Percentiles rank a stretch among this genome's conserved stretches.
These are phyloP conservation scores for Oryza coarctata DNA, from an alignment of 176 grass and related monocot genomes.

Conservation along the genomic window DNA sequence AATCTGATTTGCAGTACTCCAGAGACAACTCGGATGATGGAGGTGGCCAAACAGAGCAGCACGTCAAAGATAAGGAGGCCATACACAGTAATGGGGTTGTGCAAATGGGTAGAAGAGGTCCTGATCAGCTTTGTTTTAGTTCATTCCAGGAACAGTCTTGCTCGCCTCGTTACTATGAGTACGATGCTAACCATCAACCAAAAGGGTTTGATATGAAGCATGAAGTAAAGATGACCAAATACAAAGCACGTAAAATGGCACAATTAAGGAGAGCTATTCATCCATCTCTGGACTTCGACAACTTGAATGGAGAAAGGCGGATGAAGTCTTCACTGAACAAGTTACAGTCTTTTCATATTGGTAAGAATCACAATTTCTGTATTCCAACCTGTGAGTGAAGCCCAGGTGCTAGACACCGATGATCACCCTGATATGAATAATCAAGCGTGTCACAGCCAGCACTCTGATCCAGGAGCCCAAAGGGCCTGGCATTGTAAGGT, in stretches of 20 bases:
- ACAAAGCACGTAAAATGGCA: slow-evolving; percentile 41
- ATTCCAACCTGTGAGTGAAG: slow-evolving; percentile 42
- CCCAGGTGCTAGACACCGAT: neutral
- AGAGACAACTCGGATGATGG: slow-evolving; percentile 41
- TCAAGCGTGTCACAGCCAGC: neutral
- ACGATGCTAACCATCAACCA: neutral
- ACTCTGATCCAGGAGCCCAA: slow-evolving; percentile 35
- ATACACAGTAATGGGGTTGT: slow-evolving; percentile 40
- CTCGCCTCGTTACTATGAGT: slow-evolving; percentile 34
- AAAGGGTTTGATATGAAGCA: slow-evolving; percentile 46
- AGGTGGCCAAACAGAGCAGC: slow-evolving; percentile 29
- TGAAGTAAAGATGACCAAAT: slow-evolving; percentile 51
- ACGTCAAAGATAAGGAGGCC: slow-evolving; percentile 37
- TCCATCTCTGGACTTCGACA: slow-evolving; percentile 53
- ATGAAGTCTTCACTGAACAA: slow-evolving; percentile 51
- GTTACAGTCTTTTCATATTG: slow-evolving; percentile 74
- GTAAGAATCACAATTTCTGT: slow-evolving; percentile 71
- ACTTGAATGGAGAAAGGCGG: slow-evolving; percentile 20
- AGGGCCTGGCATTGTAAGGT: slow-evolving; percentile 46
- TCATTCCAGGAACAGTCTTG: slow-evolving; percentile 49
- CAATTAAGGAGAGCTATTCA: slow-evolving; percentile 55
- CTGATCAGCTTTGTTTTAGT: slow-evolving; percentile 40
- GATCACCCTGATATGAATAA: slow-evolving; percentile 14
- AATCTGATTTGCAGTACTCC: slow-evolving; percentile 31
- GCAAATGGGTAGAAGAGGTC: slow-evolving; percentile 36